Conservation (phyloP, 1,284 basidiomycete species). For the Pseudozyma sp. region DNA sequence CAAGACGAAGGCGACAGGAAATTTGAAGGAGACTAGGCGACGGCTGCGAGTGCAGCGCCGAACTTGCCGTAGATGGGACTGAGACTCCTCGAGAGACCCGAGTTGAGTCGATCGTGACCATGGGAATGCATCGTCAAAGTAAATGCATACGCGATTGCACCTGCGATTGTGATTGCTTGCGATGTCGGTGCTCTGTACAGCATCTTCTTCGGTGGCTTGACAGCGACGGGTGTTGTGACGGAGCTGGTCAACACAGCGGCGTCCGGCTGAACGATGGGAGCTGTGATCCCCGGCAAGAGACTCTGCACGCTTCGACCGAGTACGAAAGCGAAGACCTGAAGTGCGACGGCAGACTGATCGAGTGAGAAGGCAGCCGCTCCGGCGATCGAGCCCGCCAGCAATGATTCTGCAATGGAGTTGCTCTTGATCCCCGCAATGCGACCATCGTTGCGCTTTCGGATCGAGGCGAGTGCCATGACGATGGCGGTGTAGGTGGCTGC, state of each 20-base stretch:
- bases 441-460: neutral
- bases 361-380: neutral
- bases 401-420: neutral
- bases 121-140: neutral
- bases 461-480: neutral
- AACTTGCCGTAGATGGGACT: slow-evolving; percentile 1
- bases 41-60: neutral
- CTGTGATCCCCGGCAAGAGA: neutral
- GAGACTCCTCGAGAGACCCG: neutral
- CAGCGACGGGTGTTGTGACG: neutral
- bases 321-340: slow-evolving; percentile 1
- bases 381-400: neutral
- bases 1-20: neutral
- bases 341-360: neutral
- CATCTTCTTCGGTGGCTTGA: slow-evolving; percentile 2
- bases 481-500: neutral
- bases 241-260: neutral
- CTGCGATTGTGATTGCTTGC: neutral
- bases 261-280: neutral
- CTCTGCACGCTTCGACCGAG: neutral
- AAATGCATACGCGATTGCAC: neutral
- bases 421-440: neutral
- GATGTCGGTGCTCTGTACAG: slow-evolving; percentile 1
- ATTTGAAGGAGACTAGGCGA: neutral
- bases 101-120: slow-evolving; percentile 2